Base-by-base conservation (phyloP, 345 rosid genomes). In the Theobroma cacao region DNA sequence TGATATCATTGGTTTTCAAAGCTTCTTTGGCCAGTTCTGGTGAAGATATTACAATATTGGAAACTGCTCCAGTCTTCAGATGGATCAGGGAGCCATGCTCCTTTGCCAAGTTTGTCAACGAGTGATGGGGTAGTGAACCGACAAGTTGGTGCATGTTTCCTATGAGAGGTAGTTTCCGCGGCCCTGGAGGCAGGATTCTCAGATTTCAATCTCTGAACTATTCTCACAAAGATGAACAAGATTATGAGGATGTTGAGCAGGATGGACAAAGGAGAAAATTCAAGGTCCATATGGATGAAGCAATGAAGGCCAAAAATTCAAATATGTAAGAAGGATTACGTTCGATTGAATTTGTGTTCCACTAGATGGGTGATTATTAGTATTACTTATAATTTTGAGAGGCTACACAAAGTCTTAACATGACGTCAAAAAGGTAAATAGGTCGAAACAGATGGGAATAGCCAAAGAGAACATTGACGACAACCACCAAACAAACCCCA, bases 171-270 rank as follows among this genome's bases (percentile, higher is more conserved):
- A 84, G 78, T 63, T 74, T 77, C 60, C 55, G 41, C 13, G 87
- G 89, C 38, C 87, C 87, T 33, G 88, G 83, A 36, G 83, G 83
- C 11, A n/a, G 71, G 41, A 22, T 56, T 60, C 4, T 38, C 24
- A 5, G 64, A 30, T 59, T 66, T 73, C 15, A 70, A 4, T 34
- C 6, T 47, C 48, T 74, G 71, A 17, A 31, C 22, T 36, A 55
- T 20, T 74, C 22, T 60, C 33, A 24, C 14, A 53, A 74, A 33
- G 47, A 70, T 2, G 76, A 81, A 55, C 70, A 73, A 45, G 84
- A 77, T 66, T 18, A 81, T 34, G 53, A 73, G 69, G 53, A 66
- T 20, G 61, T 52, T 62, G 17, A 76, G 26, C 18, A 81, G 4
- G 75, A 67, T 48, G 20, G 73, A 50, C 24, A 76, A 62, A 41